Percentiles rank a stretch among this genome's conserved stretches.
Evolutionary conservation across 164 flowering plant genomes (phyloP).

Genomic region (Buxus sempervirens): DNA sequence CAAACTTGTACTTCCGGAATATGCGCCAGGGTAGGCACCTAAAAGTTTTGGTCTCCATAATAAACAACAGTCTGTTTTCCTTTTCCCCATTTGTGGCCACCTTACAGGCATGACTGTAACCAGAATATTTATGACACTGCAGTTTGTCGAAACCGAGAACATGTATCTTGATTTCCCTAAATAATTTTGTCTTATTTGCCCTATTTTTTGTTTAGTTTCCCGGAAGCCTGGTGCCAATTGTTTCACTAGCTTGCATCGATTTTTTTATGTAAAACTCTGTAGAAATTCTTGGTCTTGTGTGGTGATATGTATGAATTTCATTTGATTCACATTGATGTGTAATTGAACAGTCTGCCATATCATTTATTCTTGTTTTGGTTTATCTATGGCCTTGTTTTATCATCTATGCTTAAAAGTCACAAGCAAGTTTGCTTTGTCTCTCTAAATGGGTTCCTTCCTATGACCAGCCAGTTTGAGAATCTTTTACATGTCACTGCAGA

Average conservation of each 20-base stretch:
- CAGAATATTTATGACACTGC: not conserved
- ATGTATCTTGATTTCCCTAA: no score
- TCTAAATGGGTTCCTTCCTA: not conserved
- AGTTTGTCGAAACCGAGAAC: not conserved
- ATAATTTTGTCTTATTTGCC: no score
- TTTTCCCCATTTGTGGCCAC: not conserved
- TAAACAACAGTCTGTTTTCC: not conserved
- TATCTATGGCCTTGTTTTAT: not conserved
- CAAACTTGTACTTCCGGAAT: slow-evolving; percentile 59
- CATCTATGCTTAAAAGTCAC: not conserved
- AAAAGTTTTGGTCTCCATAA: no score
- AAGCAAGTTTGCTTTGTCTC: not conserved
- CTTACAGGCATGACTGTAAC: not conserved
- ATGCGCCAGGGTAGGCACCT: slow-evolving; percentile 74
- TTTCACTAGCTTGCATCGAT: not conserved
- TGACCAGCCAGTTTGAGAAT: not conserved
- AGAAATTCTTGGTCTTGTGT: not conserved
- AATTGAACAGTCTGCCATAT: not conserved
- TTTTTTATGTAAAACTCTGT: not conserved
- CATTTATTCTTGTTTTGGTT: not conserved
- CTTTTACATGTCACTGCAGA: slow-evolving; percentile 37
- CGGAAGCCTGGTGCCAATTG: not conserved
- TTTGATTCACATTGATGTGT: no score
- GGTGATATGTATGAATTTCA: not conserved
- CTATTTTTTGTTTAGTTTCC: not conserved